Base-by-base conservation (phyloP, 164 flowering plant genomes). In the Dillenia suffruticosa region DNA sequence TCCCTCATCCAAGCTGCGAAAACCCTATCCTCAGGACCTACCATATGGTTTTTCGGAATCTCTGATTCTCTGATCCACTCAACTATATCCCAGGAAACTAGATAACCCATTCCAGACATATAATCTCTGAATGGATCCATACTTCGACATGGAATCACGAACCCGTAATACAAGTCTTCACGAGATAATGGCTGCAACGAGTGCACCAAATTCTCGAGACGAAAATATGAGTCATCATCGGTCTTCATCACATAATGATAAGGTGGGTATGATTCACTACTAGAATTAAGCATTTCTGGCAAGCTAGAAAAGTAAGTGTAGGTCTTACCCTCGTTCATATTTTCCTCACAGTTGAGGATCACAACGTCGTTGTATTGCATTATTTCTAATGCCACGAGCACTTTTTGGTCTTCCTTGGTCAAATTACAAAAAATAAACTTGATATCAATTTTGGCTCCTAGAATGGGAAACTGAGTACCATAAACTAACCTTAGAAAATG, bases 361-460 rank as follows among this genome's bases (percentile, higher is more conserved):
- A 93, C 81, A n/a, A 90, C 82, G 58, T 93, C 98, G 63, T 88
- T 68, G 71, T 78, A 83, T 0, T 76, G 82, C 92, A 93, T 84
- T 52, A 93, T 90, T 73, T 93, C 98, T 0, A 90, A 79, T 1
- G 94, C 88, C 0, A 93, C 82, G 7, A 88, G 80, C 9, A 79
- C 68, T 46, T 49, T 74, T 51, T 93, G 97, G 19, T 93, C 97
- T 32, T 86, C 90, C 56, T 85, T 88, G 2, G 90, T 90, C 7
- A 90, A 75, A 60, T 87, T 90, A 70, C 98, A 93, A 57, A 93
- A 84, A 17, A 93, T 87, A 50, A 93, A 93, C 72, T 81, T 88
- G 40, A 90, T 73, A 58, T 90, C 97, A 2, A 88, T 70, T 60
- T 69, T 66, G 8, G 79, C 86, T 0, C 79, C 82, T 0, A 8